Percentiles rank a stretch among this genome's conserved stretches.
These are phyloP conservation scores for Musa balbisiana DNA, from an alignment of 202 grass and related monocot genomes.

Conservation along the genomic window DNA sequence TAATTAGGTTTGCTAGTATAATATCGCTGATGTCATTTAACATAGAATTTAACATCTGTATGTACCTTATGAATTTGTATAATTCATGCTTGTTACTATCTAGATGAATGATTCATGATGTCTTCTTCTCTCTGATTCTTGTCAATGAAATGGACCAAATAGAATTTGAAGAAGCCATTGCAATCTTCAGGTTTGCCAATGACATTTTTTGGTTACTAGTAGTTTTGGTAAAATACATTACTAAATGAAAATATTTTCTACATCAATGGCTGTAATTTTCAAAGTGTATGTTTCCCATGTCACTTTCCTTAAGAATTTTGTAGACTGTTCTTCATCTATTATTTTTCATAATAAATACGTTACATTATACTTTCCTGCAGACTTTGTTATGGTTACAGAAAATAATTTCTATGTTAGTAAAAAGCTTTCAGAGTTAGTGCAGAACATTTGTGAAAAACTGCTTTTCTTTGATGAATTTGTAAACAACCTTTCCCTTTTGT, in stretches of 20 bases:
- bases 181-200: background rate
- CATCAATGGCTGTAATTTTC: background rate
- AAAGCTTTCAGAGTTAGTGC: background rate
- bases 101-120: background rate
- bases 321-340: background rate
- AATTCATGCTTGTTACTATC: background rate
- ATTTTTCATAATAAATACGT: background rate
- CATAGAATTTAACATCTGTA: background rate
- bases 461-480: background rate
- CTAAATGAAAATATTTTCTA: background rate
- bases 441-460: background rate
- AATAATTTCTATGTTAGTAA: background rate
- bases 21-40: background rate
- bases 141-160: background rate
- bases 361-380: background rate
- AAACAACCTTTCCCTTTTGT: no score
- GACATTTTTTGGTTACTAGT: background rate
- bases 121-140: background rate
- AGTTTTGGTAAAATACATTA: background rate
- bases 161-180: background rate
- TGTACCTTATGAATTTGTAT: background rate
- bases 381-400: background rate
- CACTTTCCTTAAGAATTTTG: background rate
- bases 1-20: background rate
- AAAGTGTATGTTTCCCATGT: background rate